Evolutionary conservation across 176 grass and related monocot species (phyloP), one percentile per base, ranked within the genome.

Genomic region (Melocanna baccifera): DNA sequence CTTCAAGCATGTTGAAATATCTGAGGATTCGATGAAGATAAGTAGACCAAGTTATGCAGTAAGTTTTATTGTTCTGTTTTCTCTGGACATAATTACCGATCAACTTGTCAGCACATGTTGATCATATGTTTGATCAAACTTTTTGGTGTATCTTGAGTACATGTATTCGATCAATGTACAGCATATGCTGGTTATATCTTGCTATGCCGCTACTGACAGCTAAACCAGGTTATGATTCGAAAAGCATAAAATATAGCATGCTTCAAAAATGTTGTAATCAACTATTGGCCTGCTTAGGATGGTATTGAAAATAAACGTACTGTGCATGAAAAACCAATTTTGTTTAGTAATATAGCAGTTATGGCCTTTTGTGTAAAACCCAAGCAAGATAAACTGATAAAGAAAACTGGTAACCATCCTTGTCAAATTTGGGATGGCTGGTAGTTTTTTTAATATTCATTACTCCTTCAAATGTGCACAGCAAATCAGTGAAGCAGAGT

Each of bases 1-100:
- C 52, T 65, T 83, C n/a, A 90, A 92, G 92, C 86, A 85, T 32
- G 85, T 79, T 23, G 86, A 80, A 78, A 80, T 69, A 78, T 90
- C 73, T 77, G 76, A 83, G 58, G 86, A 91, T 76, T 71, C 77
- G 66, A 87, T 14, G 73, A 83, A 83, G 62, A 28, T 56, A 40
- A 80, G 56, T 73, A 82, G 83, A 77, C 86, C 90, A 43, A 87
- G 84, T 22, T 94, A 92, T 71, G 94, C 88, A 16, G 94, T 97
- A 91, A 83, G 92, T 89, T 82, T 65, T 61, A 34, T 36, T 58
- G 1, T 55, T 76, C 48, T 19, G 7, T 46, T 26, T 76, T 67
- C 4, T 62, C 58, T 25, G 1, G 45, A 36, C 18, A 50, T 39
- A 26, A 67, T 73, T 85, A 68, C 37, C 64, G 20, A 62, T 42